A percentile compares a stretch with the other conserved stretches of the same genome.
Conservation (phyloP, 495 filamentous ascomycete species). For the Massariosphaeria phaeospora region DNA sequence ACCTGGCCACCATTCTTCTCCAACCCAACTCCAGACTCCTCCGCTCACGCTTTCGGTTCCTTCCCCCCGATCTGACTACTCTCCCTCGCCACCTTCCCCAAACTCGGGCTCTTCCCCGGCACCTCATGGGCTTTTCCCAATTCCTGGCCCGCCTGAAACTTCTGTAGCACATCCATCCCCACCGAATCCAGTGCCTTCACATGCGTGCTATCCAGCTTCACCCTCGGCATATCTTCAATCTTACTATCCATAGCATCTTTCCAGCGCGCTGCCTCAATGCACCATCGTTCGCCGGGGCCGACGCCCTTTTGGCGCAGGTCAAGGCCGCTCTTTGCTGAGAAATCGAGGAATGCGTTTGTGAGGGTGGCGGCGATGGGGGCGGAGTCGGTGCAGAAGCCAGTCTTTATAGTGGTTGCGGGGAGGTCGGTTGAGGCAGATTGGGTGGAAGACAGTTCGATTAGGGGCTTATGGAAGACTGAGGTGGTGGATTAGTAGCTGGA, state of each 20-base stretch:
- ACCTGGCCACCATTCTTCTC: too few species aligned
- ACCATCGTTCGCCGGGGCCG: background rate
- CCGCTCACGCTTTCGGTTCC: too few species aligned
- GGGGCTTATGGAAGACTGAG: conserved; percentile 2
- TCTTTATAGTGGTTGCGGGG: background rate
- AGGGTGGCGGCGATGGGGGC: conserved; percentile 11
- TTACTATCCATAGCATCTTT: background rate
- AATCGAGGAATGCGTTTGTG: conserved; percentile 3
- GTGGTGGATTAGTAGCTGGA: background rate
- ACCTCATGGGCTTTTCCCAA: background rate
- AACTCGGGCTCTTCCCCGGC: background rate
- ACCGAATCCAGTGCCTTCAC: background rate
- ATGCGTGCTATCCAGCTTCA: conserved; percentile 5
- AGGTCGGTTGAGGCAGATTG: background rate
- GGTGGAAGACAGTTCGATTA: background rate
- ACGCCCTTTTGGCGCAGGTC: conserved; percentile 7
- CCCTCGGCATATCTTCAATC: background rate
- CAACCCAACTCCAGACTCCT: too few species aligned
- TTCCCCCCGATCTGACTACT: too few species aligned
- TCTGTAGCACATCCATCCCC: background rate
- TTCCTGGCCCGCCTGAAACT: background rate
- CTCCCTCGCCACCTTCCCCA: background rate
- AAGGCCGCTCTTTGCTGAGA: background rate
- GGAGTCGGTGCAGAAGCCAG: background rate
- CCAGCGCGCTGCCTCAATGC: background rate